phyloP scores from a whole-genome alignment of 2,329 filamentous ascomycete species.

The Blumeriella jaapii region DNA sequence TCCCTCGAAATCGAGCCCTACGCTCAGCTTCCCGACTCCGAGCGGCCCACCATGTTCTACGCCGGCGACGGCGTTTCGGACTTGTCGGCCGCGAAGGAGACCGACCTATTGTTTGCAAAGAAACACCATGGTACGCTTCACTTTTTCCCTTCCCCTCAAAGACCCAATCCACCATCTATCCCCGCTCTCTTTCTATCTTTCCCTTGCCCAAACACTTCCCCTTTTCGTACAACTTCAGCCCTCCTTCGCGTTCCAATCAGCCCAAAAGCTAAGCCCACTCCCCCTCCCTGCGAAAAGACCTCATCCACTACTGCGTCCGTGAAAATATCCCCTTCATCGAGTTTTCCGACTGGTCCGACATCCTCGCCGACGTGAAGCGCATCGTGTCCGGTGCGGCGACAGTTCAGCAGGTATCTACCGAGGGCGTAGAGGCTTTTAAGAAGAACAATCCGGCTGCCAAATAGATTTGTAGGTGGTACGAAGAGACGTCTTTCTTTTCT shows the following conservation, averaged over 20 bases:
- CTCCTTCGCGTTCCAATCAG: too few relatives aligned
- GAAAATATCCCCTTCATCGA: slow-evolving; percentile 79
- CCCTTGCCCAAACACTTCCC: neutral
- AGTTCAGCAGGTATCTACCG: slow-evolving; percentile 54
- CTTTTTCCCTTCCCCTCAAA: neutral
- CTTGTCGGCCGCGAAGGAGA: slow-evolving; percentile 82
- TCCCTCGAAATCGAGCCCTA: slow-evolving; percentile 84
- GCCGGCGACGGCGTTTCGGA: slow-evolving; percentile 92
- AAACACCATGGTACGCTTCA: slow-evolving; percentile 61
- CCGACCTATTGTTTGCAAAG: slow-evolving; percentile 88
- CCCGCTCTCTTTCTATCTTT: neutral
- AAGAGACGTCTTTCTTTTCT: too few relatives aligned
- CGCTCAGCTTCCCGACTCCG: slow-evolving; percentile 51
- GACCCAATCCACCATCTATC: too few relatives aligned
- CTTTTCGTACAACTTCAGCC: too few relatives aligned
- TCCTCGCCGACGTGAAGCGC: slow-evolving; percentile 63
- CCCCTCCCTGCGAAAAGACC: too few relatives aligned
- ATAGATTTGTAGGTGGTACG: too few relatives aligned
- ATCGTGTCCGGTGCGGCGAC: slow-evolving; percentile 63
- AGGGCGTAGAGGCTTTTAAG: slow-evolving; percentile 23
- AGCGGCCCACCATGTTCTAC: slow-evolving; percentile 80
- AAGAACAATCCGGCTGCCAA: slow-evolving; percentile 3
- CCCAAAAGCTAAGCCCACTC: too few relatives aligned
- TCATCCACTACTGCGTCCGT: slow-evolving; percentile 76
- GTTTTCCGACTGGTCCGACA: slow-evolving; percentile 75